These are phyloP conservation scores for Colletotrichum limetticola DNA, from an alignment of 2,329 filamentous ascomycete genomes.

Conservation along the genomic window DNA sequence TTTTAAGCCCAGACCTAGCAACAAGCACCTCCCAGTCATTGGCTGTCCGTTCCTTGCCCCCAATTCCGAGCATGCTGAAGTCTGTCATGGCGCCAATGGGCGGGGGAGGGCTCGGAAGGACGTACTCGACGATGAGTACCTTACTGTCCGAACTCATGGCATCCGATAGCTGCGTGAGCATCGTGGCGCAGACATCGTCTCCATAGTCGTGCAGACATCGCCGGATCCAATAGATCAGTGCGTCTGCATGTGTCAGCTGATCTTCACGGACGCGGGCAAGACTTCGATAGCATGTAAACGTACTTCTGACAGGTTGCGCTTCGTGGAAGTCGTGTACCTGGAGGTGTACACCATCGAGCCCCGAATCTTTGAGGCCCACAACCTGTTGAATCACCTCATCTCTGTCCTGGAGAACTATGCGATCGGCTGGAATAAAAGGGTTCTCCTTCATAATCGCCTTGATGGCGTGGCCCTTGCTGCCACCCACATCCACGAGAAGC, in stretches of 20 bases:
- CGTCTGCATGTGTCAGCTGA: conserved; percentile 39
- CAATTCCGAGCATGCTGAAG: conserved; percentile 43
- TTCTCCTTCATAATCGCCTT: conserved; percentile 34
- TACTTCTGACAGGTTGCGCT: conserved; percentile 36
- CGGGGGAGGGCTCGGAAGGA: conserved; percentile 41
- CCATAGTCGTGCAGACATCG: conserved; percentile 51
- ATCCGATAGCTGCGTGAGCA: conserved; percentile 42
- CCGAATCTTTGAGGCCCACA: background rate
- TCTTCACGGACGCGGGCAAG: background rate
- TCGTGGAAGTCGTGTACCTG: conserved; percentile 36
- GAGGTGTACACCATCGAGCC: background rate
- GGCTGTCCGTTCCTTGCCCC: conserved; percentile 46
- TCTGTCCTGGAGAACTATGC: conserved; percentile 37
- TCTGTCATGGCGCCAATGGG: conserved; percentile 40
- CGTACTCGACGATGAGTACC: conserved; percentile 45
- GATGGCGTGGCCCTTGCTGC: conserved; percentile 43
- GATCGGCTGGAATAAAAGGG: conserved; percentile 5
- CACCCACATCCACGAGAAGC: conserved; percentile 48
- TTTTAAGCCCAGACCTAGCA: conserved; percentile 40
- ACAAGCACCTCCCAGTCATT: conserved; percentile 39
- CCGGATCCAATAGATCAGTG: conserved; percentile 48
- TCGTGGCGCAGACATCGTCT: conserved; percentile 44
- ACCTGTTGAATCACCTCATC: conserved; percentile 34
- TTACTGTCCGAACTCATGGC: conserved; percentile 46
- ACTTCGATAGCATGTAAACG: background rate